A percentile compares a stretch with the other conserved stretches of the same genome.
phyloP scores from a whole-genome alignment of 345 rosid genomes.

The Gossypium sturtianum region DNA sequence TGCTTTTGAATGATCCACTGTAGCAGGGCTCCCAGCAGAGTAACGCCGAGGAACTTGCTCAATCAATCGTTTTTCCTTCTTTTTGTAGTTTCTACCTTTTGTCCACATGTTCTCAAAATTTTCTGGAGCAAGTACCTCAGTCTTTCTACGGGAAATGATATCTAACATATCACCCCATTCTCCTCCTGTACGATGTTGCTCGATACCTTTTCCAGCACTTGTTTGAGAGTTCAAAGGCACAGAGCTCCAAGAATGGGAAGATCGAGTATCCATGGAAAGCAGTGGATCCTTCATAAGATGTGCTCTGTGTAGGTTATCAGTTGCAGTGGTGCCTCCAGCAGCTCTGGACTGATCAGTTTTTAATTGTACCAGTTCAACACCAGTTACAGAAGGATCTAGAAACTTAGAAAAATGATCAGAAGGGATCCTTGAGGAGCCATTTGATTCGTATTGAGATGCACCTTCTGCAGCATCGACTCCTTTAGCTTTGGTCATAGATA shows the following conservation, averaged over 20 bases:
- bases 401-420: conserved; percentile 64
- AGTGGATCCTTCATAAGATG: conserved; percentile 76
- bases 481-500: conserved; percentile 51
- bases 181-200: conserved; percentile 44
- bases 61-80: conserved; percentile 34
- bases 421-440: conserved; percentile 50
- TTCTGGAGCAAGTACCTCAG: conserved; percentile 88
- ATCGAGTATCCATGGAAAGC: conserved; percentile 73
- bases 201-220: conserved; percentile 36
- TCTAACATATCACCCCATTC: conserved; percentile 85
- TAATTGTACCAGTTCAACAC: conserved; percentile 87
- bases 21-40: conserved; percentile 28
- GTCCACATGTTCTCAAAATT: conserved; percentile 96
- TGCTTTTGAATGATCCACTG: conserved; percentile 23
- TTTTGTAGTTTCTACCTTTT: conserved; percentile 81
- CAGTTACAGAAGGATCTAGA: conserved; percentile 77
- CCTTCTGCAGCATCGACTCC: conserved; percentile 42
- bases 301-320: conserved; percentile 34
- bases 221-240: conserved; percentile 45
- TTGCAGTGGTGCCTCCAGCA: conserved; percentile 26
- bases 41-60: conserved; percentile 35
- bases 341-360: conserved; percentile 48
- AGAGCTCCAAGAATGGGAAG: conserved; percentile 73
- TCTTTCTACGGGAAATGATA: conserved; percentile 74
- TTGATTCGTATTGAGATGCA: conserved; percentile 45